Conservation (phyloP, 2,329 filamentous ascomycete species). For the Lachnellula occidentalis region DNA sequence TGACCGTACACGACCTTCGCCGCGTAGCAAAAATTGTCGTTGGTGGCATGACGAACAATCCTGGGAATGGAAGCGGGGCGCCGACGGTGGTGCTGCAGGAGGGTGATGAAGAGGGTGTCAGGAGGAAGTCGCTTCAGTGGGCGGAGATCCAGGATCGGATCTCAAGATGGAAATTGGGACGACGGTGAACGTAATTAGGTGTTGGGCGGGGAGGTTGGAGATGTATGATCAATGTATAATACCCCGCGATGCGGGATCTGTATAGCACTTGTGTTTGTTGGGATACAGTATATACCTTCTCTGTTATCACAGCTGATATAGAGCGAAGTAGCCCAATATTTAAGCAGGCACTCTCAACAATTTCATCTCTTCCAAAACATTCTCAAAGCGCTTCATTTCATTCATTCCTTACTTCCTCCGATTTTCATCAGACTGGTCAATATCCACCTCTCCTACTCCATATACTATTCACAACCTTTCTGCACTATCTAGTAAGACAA, state of each 20-base stretch:
- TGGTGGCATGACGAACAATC: slow-evolving; percentile 69
- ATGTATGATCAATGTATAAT: slow-evolving; percentile 5
- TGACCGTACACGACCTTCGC: slow-evolving; percentile 76
- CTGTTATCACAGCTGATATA: too few species aligned
- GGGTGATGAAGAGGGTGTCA: slow-evolving; percentile 63
- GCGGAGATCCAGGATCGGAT: slow-evolving; percentile 86
- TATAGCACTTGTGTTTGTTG: background rate
- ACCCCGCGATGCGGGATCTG: background rate
- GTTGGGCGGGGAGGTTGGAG: background rate
- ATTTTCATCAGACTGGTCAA: too few species aligned
- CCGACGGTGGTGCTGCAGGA: slow-evolving; percentile 95
- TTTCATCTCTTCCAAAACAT: too few species aligned
- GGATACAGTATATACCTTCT: background rate
- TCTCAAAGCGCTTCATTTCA: too few species aligned
- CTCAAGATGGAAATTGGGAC: slow-evolving; percentile 75
- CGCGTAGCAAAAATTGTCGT: slow-evolving; percentile 76
- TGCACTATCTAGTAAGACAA: too few species aligned
- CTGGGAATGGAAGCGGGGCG: slow-evolving; percentile 72
- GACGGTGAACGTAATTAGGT: slow-evolving; percentile 36
- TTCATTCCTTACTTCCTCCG: too few species aligned
- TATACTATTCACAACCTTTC: too few species aligned
- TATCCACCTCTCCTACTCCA: too few species aligned
- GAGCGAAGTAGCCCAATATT: too few species aligned
- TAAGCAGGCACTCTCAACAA: too few species aligned
- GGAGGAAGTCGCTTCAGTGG: slow-evolving; percentile 68